These are phyloP conservation scores for Crucihimalaya himalaica DNA, from an alignment of 345 rosid species.

Conservation along the genomic window DNA sequence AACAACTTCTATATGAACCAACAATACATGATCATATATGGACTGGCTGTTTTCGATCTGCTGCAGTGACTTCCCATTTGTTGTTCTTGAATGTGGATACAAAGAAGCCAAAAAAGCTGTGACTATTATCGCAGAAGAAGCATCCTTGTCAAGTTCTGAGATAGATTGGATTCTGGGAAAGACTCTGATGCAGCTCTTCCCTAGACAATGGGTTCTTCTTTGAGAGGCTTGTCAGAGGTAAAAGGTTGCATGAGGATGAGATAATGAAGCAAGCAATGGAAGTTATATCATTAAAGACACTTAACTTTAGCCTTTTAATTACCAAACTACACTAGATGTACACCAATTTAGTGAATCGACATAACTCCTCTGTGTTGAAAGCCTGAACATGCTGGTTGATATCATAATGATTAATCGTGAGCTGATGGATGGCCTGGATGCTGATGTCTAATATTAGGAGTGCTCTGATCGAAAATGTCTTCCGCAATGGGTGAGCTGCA, in stretches of 20 bases:
- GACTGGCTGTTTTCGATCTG: conserved; percentile 8
- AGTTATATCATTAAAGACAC: conserved; percentile 4
- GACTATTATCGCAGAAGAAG: conserved; percentile 48
- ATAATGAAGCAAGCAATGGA: conserved; percentile 4
- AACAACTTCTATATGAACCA: not conserved
- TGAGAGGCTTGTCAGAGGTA: conserved; percentile 24
- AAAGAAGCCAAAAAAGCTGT: conserved; percentile 73
- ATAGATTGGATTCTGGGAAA: conserved; percentile 72
- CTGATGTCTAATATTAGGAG: not conserved
- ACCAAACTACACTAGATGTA: not conserved
- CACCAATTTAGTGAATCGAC: not conserved
- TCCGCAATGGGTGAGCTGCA: not conserved
- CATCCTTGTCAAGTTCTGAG: conserved; percentile 62
- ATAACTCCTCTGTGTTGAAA: not conserved
- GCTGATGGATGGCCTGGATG: not conserved
- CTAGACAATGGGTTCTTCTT: conserved; percentile 56
- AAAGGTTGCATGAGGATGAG: conserved; percentile 1
- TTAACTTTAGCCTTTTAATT: not conserved
- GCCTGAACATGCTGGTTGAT: conserved; percentile 19
- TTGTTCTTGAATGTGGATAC: conserved; percentile 86
- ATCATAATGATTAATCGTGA: not conserved
- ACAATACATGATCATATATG: not conserved
- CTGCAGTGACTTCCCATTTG: conserved; percentile 86
- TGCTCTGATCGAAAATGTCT: not conserved
- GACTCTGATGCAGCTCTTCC: conserved; percentile 66